phyloP scores from a whole-genome alignment of 768 basidiomycete species.

The Rhodosporidiobolus odoratus region DNA sequence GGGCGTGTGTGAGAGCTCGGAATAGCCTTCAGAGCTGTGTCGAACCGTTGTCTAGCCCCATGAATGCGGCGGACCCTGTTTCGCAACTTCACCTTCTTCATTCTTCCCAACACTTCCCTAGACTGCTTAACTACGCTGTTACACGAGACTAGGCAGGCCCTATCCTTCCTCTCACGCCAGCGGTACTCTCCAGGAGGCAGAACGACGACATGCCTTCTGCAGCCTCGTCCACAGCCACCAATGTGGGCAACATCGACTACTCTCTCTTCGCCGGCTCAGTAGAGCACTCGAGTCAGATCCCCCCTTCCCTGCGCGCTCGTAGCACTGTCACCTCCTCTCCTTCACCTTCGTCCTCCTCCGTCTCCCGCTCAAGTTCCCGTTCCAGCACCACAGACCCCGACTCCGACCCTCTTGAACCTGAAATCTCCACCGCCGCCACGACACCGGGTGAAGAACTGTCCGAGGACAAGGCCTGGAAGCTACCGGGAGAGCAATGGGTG shows the following conservation, averaged over 20 bases:
- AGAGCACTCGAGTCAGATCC: slow-evolving; percentile 1
- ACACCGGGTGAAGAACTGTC: slow-evolving; percentile 21
- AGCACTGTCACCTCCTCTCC: neutral
- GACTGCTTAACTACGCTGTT: no score
- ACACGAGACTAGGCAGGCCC: no score
- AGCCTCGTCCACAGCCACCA: neutral
- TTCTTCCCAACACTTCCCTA: no score
- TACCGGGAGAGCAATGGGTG: slow-evolving; percentile 25
- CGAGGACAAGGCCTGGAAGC: neutral
- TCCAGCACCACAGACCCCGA: no score
- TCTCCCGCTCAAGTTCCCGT: no score
- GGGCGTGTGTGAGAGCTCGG: no score
- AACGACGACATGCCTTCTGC: neutral
- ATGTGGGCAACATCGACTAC: neutral
- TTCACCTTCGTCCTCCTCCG: neutral
- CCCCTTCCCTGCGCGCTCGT: neutral
- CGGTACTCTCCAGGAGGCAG: no score
- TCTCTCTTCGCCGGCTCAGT: neutral
- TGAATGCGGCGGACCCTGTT: no score
- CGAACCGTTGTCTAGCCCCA: no score
- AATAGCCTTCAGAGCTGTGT: no score
- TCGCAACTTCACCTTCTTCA: no score
- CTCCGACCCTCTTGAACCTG: slow-evolving; percentile 28
- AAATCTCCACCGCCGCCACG: slow-evolving; percentile 13
- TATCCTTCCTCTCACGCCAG: no score